A percentile compares a stretch with the other conserved stretches of the same genome.
Evolutionary conservation across 2,329 filamentous ascomycete genomes (phyloP).

Genomic region (Penicillium janthinellum): DNA sequence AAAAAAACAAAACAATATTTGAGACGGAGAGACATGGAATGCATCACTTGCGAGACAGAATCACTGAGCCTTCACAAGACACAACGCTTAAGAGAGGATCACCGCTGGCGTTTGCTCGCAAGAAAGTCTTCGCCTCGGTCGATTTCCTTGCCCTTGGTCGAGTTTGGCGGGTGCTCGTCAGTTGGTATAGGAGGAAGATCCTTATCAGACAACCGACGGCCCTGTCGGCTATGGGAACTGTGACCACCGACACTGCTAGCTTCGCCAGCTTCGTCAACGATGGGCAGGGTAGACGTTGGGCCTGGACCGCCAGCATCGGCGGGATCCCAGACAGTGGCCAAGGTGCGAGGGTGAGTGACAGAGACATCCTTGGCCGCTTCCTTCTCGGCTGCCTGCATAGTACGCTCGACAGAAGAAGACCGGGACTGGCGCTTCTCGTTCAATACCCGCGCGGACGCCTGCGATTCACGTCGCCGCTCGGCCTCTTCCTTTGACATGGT

Average conservation of each 20-base stretch:
- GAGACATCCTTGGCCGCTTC: conserved; percentile 62
- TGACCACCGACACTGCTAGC: conserved; percentile 65
- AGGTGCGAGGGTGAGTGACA: conserved; percentile 63
- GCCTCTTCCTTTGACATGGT: conserved; percentile 90
- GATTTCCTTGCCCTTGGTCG: conserved; percentile 31
- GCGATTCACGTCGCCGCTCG: conserved; percentile 50
- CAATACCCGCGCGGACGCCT: conserved; percentile 31
- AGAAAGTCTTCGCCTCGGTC: conserved; percentile 13
- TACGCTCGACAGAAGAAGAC: conserved; percentile 52
- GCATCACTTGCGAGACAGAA: neutral
- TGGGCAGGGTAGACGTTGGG: conserved; percentile 65
- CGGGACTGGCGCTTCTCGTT: conserved; percentile 32
- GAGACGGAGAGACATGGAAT: conserved; percentile 2
- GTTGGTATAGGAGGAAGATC: conserved; percentile 33
- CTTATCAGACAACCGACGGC: conserved; percentile 31
- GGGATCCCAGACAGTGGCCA: conserved; percentile 60
- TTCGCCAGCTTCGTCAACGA: conserved; percentile 90
- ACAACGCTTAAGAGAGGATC: neutral
- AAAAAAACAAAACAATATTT: conserved; percentile 10
- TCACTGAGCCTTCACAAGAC: neutral
- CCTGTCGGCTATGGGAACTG: conserved; percentile 53
- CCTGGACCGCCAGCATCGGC: conserved; percentile 58
- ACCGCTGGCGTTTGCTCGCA: conserved; percentile 8
- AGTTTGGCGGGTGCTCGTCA: conserved; percentile 15
- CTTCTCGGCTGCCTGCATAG: conserved; percentile 63